Base-by-base conservation (phyloP, 805 yeast genomes). In the Myxozyma neglecta region DNA sequence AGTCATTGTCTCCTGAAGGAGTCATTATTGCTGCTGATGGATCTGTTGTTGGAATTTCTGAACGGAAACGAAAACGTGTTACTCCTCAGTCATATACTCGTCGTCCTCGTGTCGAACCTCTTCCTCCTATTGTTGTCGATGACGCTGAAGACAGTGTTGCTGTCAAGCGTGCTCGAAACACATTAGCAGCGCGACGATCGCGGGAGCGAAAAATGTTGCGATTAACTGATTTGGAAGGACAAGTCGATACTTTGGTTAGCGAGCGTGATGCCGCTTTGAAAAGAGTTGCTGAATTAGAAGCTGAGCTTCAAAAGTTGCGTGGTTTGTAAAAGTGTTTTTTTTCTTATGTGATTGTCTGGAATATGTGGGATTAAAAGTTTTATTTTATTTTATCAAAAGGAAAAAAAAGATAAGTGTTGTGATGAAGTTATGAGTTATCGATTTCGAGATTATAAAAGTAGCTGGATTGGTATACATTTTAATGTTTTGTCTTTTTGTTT, bases 151-250 rank as follows among this genome's bases (percentile, higher is more conserved):
- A 91, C 74, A 83, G 87, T n/a, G 82, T 81, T 60, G 83, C 90
- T 50, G 74, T 88, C 70, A 93, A 93, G 79, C 86, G 98, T 74
- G 98, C 98, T 8, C 86, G 93, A 76, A 93, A 94, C 82, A 93
- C 93, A n/a, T 76, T 86, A 53, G 97, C 91, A 73, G 97, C 98
- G 68, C 85, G 98, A 75, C 83, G 97, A 74, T 91, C 97, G 39
- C 82, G 98, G 70, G 96, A 96, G 39, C 85, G 96, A 74, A 90
- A 92, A 76, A 85, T 88, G 86, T 89, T 89, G 74, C 84, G 96
- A 75, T 88, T 92, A 90, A 70, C 76, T 63, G 93, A 89, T 73
- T 79, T 92, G 73, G 97, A 92, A 76, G 83, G 76, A 29, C 85
- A 84, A 74, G 94, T 91, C 57, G 90, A 86, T 67, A 81, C 75